Percentiles rank a stretch among this genome's conserved stretches.
Conservation (phyloP, 108 stramenopile genomes). For the Discostella stelligeroides region DNA sequence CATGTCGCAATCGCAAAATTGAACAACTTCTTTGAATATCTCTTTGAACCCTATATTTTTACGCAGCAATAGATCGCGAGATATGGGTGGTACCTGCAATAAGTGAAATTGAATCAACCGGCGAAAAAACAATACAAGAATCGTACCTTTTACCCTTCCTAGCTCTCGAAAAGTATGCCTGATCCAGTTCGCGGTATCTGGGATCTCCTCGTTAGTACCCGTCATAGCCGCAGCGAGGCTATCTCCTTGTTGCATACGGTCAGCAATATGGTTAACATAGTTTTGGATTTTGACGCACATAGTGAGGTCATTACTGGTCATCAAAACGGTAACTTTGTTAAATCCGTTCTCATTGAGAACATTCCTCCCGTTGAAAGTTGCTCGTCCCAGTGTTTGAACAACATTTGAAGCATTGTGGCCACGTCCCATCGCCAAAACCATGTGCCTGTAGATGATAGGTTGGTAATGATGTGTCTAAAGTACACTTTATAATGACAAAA, state of each 20-base stretch:
- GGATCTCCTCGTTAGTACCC: constrained; percentile 27
- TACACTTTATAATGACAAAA: not conserved
- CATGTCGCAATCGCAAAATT: not conserved
- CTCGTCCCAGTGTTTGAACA: constrained; percentile 45
- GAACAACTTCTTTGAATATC: not conserved
- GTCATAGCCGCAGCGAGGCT: constrained; percentile 30
- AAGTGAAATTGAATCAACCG: not conserved
- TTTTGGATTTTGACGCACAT: constrained; percentile 15
- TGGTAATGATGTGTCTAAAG: not conserved
- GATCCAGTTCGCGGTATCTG: constrained; percentile 28
- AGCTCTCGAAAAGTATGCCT: constrained; percentile 33
- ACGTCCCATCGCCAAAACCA: constrained; percentile 31
- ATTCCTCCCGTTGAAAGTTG: constrained; percentile 45
- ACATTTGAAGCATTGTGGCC: constrained; percentile 32
- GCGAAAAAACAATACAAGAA: not conserved
- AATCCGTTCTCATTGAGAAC: constrained; percentile 39
- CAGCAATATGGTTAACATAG: constrained; percentile 22
- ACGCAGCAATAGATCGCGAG: no score
- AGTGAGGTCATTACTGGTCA: constrained; percentile 17
- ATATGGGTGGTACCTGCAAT: not conserved
- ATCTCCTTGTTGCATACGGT: constrained; percentile 27
- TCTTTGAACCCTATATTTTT: not conserved
- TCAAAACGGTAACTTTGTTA: constrained; percentile 17
- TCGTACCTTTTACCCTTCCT: not conserved
- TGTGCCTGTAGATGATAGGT: constrained; percentile 6